phyloP scores from a whole-genome alignment of 208 protist species.

The Trypanosomatidae sp. region DNA sequence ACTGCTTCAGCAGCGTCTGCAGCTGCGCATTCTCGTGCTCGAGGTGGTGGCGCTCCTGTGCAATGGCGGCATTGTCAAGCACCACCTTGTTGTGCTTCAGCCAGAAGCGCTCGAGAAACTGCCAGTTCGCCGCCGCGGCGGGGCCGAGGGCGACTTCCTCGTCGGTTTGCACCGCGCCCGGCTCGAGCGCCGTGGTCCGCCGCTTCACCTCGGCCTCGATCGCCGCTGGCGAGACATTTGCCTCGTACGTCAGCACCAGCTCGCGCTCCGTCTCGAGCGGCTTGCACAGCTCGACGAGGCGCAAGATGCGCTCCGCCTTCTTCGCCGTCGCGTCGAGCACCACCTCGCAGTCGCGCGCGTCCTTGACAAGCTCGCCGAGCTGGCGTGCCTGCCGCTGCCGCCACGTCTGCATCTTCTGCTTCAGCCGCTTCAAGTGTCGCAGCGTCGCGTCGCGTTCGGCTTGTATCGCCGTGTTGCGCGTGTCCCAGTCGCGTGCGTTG shows the following conservation, averaged over 20 bases:
- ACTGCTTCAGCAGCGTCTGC: constrained; percentile 86
- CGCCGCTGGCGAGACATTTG: constrained; percentile 40
- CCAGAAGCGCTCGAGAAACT: constrained; percentile 90
- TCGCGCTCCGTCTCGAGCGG: constrained; percentile 94
- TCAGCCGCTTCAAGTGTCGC: constrained; percentile 86
- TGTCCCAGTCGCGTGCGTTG: constrained; percentile 86
- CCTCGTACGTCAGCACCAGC: constrained; percentile 85
- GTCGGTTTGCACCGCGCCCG: constrained; percentile 11
- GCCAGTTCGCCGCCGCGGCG: constrained; percentile 61
- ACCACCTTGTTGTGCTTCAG: constrained; percentile 92
- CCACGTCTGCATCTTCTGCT: constrained; percentile 91
- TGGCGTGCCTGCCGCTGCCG: constrained; percentile 66
- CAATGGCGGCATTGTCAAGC: constrained; percentile 90
- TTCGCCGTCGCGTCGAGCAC: constrained; percentile 43
- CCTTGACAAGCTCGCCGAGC: constrained; percentile 85
- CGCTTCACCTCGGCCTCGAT: constrained; percentile 65
- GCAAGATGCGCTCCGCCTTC: constrained; percentile 83
- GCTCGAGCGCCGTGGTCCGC: constrained; percentile 20
- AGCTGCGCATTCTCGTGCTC: constrained; percentile 85
- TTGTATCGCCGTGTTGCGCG: constrained; percentile 85
- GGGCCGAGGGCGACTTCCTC: constrained; percentile 2
- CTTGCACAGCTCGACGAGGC: constrained; percentile 87
- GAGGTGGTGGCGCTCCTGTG: constrained; percentile 81
- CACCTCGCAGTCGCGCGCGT: constrained; percentile 71
- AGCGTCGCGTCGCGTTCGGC: constrained; percentile 89